These are phyloP conservation scores for Phytophthora agathidicida DNA, from an alignment of 352 stramenopile species.

Conservation along the genomic window DNA sequence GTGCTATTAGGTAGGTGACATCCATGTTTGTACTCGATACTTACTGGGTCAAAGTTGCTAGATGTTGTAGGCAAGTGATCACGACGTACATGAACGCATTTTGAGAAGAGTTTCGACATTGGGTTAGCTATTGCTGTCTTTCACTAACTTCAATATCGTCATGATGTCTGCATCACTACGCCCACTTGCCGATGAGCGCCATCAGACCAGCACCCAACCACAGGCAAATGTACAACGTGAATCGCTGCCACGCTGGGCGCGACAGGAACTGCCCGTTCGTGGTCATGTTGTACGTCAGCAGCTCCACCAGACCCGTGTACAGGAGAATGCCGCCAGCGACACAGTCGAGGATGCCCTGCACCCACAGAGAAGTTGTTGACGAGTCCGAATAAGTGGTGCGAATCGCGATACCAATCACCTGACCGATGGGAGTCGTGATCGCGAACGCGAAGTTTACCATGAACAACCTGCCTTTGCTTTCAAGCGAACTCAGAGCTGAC, in stretches of 20 bases:
- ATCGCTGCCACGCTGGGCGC: constrained; percentile 33
- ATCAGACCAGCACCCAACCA: constrained; percentile 65
- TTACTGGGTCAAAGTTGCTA: constrained; percentile 1
- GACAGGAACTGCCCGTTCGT: constrained; percentile 64
- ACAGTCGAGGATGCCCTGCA: constrained; percentile 67
- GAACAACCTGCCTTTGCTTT: constrained; percentile 47
- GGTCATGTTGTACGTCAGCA: constrained; percentile 79
- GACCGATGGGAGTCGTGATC: constrained; percentile 57
- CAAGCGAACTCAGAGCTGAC: constrained; percentile 45
- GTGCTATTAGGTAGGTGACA: constrained; percentile 16
- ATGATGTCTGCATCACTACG: too few species aligned
- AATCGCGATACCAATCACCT: constrained; percentile 66
- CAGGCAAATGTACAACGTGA: constrained; percentile 50
- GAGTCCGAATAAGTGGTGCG: constrained; percentile 56
- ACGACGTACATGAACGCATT: constrained; percentile 13
- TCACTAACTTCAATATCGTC: too few species aligned
- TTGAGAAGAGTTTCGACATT: too few species aligned
- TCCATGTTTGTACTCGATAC: constrained; percentile 1
- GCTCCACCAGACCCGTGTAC: constrained; percentile 70
- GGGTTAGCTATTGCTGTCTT: too few species aligned
- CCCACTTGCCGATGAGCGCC: constrained; percentile 77
- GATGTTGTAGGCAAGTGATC: constrained; percentile 3
- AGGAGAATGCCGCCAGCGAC: constrained; percentile 72
- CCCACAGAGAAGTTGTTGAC: constrained; percentile 57
- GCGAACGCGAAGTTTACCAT: constrained; percentile 58